These are phyloP conservation scores for Chrysanthemum lavandulifolium DNA, from an alignment of 129 eudicot genomes.

Conservation along the genomic window DNA sequence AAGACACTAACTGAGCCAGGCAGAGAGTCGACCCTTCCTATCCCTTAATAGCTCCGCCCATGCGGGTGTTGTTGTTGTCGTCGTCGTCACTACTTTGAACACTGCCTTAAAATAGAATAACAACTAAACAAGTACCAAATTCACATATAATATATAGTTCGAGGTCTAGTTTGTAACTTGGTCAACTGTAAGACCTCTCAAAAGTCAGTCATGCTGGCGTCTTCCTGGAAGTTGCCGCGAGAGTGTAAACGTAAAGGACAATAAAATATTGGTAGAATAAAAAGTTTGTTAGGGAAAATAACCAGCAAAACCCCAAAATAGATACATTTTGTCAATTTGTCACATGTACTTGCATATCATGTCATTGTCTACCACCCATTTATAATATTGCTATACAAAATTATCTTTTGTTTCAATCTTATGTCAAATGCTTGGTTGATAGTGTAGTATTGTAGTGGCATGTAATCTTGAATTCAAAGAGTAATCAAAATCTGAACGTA, in stretches of 20 bases:
- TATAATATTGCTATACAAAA: not conserved
- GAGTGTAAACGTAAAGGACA: conserved; percentile 9
- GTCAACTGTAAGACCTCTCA: not conserved
- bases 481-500: no score
- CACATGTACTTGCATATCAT: not conserved
- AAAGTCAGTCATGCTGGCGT: conserved; percentile 16
- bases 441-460: not conserved
- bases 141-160: no score
- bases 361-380: not conserved
- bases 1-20: no score
- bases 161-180: no score
- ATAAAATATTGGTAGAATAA: conserved; percentile 15
- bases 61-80: no score
- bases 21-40: no score
- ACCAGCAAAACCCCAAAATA: conserved; percentile 4
- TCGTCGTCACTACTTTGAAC: no score
- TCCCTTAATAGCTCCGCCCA: no score
- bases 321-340: conserved; percentile 3
- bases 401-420: not conserved
- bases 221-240: conserved; percentile 13
- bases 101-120: no score
- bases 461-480: not conserved
- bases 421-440: conserved; percentile 8
- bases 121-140: no score
- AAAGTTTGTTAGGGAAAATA: conserved; percentile 2